A percentile compares a stretch with the other conserved stretches of the same genome.
Evolutionary conservation across 2,329 filamentous ascomycete species (phyloP).

Genomic region (Didymella sp.): DNA sequence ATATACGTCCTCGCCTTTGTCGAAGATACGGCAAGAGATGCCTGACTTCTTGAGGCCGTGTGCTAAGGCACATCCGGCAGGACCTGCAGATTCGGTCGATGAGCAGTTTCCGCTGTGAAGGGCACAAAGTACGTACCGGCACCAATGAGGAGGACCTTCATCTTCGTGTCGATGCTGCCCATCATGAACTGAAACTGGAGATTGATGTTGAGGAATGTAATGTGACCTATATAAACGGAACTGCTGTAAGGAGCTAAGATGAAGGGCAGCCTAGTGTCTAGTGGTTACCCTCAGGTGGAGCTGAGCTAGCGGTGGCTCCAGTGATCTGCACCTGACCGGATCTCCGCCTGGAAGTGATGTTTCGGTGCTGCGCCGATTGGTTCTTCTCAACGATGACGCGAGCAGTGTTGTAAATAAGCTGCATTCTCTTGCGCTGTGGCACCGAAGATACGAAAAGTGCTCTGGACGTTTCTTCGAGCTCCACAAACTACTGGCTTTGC

Average conservation of each 20-base stretch:
- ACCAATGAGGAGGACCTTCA: slow-evolving; percentile 37
- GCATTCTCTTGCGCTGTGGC: neutral
- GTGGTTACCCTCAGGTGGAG: slow-evolving; percentile 9
- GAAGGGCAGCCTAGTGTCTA: slow-evolving; percentile 13
- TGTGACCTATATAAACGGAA: neutral
- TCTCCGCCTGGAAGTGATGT: slow-evolving; percentile 27
- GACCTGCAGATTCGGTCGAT: slow-evolving; percentile 38
- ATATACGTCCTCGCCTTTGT: slow-evolving; percentile 38
- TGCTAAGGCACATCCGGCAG: slow-evolving; percentile 52
- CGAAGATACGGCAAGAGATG: slow-evolving; percentile 40
- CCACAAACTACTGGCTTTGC: neutral
- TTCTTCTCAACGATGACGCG: neutral
- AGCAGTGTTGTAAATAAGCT: neutral
- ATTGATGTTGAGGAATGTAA: no score
- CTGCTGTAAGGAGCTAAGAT: neutral
- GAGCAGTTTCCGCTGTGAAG: neutral
- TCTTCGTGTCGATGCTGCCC: slow-evolving; percentile 9
- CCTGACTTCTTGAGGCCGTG: slow-evolving; percentile 51
- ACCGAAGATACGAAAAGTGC: neutral
- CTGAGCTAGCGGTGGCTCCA: slow-evolving; percentile 21
- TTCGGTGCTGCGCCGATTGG: slow-evolving; percentile 5
- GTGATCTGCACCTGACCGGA: slow-evolving; percentile 22
- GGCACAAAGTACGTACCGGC: slow-evolving; percentile 23
- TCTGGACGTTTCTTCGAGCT: neutral
- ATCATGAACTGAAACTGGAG: neutral